These are phyloP conservation scores for Cnidoscolus chayamansa DNA, from an alignment of 441 rosid genomes.

Conservation along the genomic window DNA sequence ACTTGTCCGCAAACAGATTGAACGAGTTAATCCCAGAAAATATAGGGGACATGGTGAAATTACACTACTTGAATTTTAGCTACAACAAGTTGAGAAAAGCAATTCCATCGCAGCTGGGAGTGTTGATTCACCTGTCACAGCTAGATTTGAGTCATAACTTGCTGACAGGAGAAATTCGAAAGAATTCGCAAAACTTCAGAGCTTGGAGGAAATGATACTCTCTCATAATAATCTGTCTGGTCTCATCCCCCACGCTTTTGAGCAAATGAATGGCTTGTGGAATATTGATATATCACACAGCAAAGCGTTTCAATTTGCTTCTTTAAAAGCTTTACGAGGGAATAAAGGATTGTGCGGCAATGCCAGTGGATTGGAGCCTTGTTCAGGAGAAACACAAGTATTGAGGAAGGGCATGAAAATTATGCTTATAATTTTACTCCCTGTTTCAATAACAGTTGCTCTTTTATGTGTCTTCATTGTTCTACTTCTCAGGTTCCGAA, in stretches of 20 bases:
- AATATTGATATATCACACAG: slow-evolving; percentile 15
- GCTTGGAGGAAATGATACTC: slow-evolving; percentile 24
- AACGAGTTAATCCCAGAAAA: slow-evolving; percentile 16
- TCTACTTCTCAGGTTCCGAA: too few species aligned
- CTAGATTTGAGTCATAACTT: slow-evolving; percentile 24
- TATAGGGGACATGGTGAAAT: slow-evolving; percentile 4
- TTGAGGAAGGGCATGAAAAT: too few species aligned
- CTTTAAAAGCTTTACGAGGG: slow-evolving; percentile 4
- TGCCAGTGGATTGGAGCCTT: not conserved
- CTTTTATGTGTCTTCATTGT: too few species aligned
- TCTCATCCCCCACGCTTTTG: not conserved
- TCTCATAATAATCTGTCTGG: too few species aligned
- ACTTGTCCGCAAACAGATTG: slow-evolving; percentile 25
- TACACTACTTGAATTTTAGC: slow-evolving; percentile 33
- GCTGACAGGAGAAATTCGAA: slow-evolving; percentile 11
- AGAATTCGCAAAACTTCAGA: slow-evolving; percentile 12
- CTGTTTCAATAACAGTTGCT: too few species aligned
- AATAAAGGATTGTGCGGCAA: not conserved
- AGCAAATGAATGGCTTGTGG: not conserved
- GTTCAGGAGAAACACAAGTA: too few species aligned
- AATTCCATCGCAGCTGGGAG: slow-evolving; percentile 22
- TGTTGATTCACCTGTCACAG: slow-evolving; percentile 1
- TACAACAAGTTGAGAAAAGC: slow-evolving; percentile 17
- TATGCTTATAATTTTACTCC: too few species aligned
- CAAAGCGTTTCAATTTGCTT: slow-evolving; percentile 26